Evolutionary conservation across 2,329 filamentous ascomycete genomes (phyloP).

Genomic region (Amphichorda felina): DNA sequence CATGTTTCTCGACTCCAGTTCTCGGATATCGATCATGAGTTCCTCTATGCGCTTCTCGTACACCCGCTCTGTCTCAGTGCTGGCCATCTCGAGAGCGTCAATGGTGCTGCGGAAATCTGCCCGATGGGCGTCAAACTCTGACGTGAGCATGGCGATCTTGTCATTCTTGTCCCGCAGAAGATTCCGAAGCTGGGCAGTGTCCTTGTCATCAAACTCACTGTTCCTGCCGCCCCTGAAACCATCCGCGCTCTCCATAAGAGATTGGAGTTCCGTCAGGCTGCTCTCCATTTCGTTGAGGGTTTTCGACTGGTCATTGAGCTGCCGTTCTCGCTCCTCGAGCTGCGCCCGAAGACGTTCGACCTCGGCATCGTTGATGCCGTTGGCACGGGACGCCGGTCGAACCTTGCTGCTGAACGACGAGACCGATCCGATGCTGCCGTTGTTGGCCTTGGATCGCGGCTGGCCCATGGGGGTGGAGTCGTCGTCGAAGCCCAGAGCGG

Average conservation of each 20-base stretch:
- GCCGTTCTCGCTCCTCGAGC: conserved; percentile 73
- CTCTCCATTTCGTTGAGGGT: conserved; percentile 83
- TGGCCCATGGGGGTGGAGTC: conserved; percentile 41
- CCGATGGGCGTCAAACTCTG: conserved; percentile 88
- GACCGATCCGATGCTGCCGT: conserved; percentile 40
- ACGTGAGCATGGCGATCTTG: conserved; percentile 83
- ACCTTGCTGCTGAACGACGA: conserved; percentile 39
- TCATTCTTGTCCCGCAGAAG: conserved; percentile 91
- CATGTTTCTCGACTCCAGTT: conserved; percentile 69
- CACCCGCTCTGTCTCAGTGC: conserved; percentile 87
- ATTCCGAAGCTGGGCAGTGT: conserved; percentile 65
- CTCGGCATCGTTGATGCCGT: conserved; percentile 53
- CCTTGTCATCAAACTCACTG: conserved; percentile 52
- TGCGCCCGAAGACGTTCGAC: conserved; percentile 59
- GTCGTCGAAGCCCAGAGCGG: conserved; percentile 49
- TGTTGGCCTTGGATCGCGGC: conserved; percentile 35
- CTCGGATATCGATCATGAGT: conserved; percentile 70
- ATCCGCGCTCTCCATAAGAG: conserved; percentile 51
- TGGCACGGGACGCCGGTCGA: conserved; percentile 40
- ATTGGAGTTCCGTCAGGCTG: conserved; percentile 65
- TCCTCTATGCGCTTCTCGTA: conserved; percentile 91
- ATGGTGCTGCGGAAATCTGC: conserved; percentile 96
- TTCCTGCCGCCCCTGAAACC: conserved; percentile 26
- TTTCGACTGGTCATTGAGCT: conserved; percentile 77
- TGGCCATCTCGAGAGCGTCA: conserved; percentile 90